These are phyloP conservation scores for Clarireedia paspali DNA, from an alignment of 2,329 filamentous ascomycete genomes.

Conservation along the genomic window DNA sequence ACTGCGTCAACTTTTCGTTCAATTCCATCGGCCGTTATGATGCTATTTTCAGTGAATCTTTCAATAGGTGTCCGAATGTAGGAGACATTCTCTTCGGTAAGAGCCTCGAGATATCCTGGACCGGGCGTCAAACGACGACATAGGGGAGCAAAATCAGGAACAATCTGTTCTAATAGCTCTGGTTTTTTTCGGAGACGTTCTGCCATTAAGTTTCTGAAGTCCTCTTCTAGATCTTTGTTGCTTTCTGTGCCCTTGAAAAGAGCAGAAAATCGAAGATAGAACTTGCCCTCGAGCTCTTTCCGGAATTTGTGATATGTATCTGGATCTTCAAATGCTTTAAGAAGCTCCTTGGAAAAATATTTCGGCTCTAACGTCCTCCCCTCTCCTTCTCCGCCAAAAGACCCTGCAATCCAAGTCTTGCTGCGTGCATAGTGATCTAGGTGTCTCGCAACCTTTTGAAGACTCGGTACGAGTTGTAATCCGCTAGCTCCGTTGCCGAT, in stretches of 20 bases:
- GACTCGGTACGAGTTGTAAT: constrained; percentile 42
- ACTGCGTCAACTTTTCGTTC: constrained; percentile 54
- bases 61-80: constrained; percentile 51
- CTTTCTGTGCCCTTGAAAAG: constrained; percentile 42
- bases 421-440: constrained; percentile 32
- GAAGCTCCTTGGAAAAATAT: constrained; percentile 44
- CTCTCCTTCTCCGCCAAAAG: constrained; percentile 32
- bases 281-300: constrained; percentile 50
- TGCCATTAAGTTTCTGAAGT: constrained; percentile 34
- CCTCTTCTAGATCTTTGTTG: constrained; percentile 29
- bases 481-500: constrained; percentile 44
- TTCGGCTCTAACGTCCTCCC: constrained; percentile 39
- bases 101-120: constrained; percentile 57
- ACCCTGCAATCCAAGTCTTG: constrained; percentile 52
- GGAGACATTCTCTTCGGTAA: constrained; percentile 53
- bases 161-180: constrained; percentile 24
- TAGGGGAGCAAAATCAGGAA: constrained; percentile 38
- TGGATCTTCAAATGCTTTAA: constrained; percentile 47
- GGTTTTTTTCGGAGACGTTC: constrained; percentile 35
- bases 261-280: constrained; percentile 49
- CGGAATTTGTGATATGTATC: constrained; percentile 52
- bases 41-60: constrained; percentile 50
- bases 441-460: constrained; percentile 26
- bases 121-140: constrained; percentile 36
- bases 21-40: constrained; percentile 50